A percentile compares a stretch with the other conserved stretches of the same genome.
These are phyloP conservation scores for Canavalia ensiformis DNA, from an alignment of 306 rosid species.

Conservation along the genomic window DNA sequence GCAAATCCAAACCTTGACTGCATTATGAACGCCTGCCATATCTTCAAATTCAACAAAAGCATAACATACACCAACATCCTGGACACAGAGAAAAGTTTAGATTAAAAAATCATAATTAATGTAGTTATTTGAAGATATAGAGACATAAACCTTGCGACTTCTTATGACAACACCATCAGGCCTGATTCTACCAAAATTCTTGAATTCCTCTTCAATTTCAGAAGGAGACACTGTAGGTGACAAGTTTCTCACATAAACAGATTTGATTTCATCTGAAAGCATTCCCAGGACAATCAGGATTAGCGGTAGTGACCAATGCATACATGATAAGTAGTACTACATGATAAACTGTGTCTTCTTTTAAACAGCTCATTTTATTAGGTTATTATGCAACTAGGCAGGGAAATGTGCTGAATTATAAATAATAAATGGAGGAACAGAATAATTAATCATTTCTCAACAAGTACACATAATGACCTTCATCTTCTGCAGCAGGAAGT, in stretches of 20 bases:
- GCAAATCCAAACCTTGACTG: constrained; percentile 75
- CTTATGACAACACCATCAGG: constrained; percentile 88
- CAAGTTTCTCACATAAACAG: constrained; percentile 93
- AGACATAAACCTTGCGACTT: constrained; percentile 83
- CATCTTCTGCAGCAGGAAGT: constrained; percentile 56
- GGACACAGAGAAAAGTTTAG: constrained; percentile 51
- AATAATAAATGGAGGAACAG: constrained; percentile 16
- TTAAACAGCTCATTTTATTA: background rate
- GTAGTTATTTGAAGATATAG: constrained; percentile 39
- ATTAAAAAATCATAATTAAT: constrained; percentile 23
- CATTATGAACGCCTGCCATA: constrained; percentile 83
- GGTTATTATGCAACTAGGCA: constrained; percentile 8
- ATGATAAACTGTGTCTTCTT: constrained; percentile 11
- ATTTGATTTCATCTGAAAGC: constrained; percentile 82
- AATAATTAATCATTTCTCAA: constrained; percentile 38
- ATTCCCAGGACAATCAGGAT: constrained; percentile 45
- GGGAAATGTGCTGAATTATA: constrained; percentile 7
- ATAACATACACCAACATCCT: constrained; percentile 98
- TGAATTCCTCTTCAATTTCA: constrained; percentile 89
- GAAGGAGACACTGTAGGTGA: constrained; percentile 75
- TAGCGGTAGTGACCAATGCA: background rate
- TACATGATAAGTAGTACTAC: background rate
- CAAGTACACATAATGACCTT: constrained; percentile 52
- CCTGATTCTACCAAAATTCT: constrained; percentile 82
- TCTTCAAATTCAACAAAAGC: constrained; percentile 98